Evolutionary conservation across 257 asterid species (phyloP).

Genomic region (Avicennia marina): DNA sequence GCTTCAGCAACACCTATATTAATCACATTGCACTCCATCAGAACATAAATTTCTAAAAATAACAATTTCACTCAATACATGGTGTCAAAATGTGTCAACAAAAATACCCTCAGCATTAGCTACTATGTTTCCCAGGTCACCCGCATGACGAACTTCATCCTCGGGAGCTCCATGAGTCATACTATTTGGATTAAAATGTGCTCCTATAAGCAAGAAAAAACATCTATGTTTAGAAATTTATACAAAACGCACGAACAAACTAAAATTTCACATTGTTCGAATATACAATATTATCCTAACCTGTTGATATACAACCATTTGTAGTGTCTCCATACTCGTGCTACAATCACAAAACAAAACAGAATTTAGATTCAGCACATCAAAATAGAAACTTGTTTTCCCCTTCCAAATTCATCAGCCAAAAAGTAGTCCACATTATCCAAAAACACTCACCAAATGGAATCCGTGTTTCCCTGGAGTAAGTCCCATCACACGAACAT

Average conservation of each 20-base stretch:
- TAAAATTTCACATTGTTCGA: too few relatives aligned
- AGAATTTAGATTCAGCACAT: slow-evolving; percentile 6
- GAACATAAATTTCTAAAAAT: not conserved
- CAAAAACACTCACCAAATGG: slow-evolving; percentile 62
- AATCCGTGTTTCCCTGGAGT: slow-evolving; percentile 94
- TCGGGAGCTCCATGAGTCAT: slow-evolving; percentile 93
- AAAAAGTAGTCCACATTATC: not conserved
- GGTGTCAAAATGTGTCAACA: too few relatives aligned
- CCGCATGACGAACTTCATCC: slow-evolving; percentile 97
- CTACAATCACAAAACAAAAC: slow-evolving; percentile 36
- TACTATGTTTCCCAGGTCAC: slow-evolving; percentile 99
- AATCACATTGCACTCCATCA: not conserved
- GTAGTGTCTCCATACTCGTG: slow-evolving; percentile 96
- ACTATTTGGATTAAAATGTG: slow-evolving; percentile 83
- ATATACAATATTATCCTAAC: too few relatives aligned
- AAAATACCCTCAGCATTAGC: slow-evolving; percentile 82
- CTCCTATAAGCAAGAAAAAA: slow-evolving; percentile 39
- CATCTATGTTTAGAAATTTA: not conserved
- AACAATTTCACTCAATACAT: not conserved
- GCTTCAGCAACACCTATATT: slow-evolving; percentile 24
- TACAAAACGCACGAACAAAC: slow-evolving; percentile 1
- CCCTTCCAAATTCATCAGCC: not conserved
- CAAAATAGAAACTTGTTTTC: not conserved
- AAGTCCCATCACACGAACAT: slow-evolving; percentile 76
- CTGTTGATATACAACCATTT: slow-evolving; percentile 96